Evolutionary conservation across 2,329 filamentous ascomycete species (phyloP).

Genomic region (Lojkania enalia): DNA sequence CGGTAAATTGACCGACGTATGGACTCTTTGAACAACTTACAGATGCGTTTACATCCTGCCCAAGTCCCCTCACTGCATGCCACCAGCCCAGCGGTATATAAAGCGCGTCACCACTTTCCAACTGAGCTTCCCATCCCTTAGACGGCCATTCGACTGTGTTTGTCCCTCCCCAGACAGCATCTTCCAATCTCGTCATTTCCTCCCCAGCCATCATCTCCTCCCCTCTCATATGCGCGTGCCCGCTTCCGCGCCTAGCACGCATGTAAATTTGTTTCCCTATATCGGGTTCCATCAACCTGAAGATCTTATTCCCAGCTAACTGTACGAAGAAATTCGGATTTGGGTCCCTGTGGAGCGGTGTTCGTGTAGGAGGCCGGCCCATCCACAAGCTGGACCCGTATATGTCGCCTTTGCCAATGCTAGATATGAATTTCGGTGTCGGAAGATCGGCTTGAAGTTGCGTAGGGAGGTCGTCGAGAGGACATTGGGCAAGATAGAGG

Average conservation of each 20-base stretch:
- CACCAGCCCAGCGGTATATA: constrained; percentile 86
- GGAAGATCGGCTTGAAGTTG: constrained; percentile 68
- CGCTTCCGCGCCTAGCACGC: constrained; percentile 50
- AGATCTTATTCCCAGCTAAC: constrained; percentile 69
- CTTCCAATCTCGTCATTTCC: constrained; percentile 68
- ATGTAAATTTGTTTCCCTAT: constrained; percentile 68
- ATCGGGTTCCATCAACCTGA: constrained; percentile 71
- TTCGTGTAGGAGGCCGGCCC: constrained; percentile 82
- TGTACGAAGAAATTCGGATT: constrained; percentile 94
- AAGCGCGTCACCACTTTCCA: constrained; percentile 69
- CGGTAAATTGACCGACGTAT: constrained; percentile 6
- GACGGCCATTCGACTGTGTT: constrained; percentile 15
- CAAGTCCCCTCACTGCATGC: constrained; percentile 75
- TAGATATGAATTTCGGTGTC: constrained; percentile 64
- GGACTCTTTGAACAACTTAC: constrained; percentile 38
- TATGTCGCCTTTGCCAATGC: constrained; percentile 76
- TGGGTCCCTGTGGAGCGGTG: constrained; percentile 87
- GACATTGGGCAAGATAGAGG: constrained; percentile 87
- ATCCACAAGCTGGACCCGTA: constrained; percentile 89
- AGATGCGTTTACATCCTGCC: constrained; percentile 60
- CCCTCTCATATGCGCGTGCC: constrained; percentile 63
- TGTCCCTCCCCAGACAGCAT: constrained; percentile 66
- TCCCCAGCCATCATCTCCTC: constrained; percentile 88
- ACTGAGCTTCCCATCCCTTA: constrained; percentile 41
- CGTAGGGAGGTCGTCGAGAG: constrained; percentile 68